A percentile compares a stretch with the other conserved stretches of the same genome.
Conservation (phyloP, 2,329 filamentous ascomycete species). For the Escovopsis weberi region DNA sequence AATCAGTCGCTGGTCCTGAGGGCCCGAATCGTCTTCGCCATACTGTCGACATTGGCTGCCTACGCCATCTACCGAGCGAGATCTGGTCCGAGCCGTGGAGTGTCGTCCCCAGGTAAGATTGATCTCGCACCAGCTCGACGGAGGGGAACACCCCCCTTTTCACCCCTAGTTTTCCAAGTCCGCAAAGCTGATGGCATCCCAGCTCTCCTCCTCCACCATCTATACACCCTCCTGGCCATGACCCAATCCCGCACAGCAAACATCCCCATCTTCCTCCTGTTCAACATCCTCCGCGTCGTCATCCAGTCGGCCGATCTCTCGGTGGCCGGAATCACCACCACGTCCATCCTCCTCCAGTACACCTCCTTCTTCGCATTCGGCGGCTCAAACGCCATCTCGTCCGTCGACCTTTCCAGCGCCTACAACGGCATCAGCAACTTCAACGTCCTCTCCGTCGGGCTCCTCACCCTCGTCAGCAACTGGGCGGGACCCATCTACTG, state of each 20-base stretch:
- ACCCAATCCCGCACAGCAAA: conserved; percentile 81
- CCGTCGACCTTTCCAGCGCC: conserved; percentile 83
- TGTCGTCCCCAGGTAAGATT: conserved; percentile 16
- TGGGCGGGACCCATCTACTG: conserved; percentile 90
- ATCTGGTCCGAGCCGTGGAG: conserved; percentile 10
- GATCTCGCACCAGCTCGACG: not conserved
- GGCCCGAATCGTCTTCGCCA: conserved; percentile 35
- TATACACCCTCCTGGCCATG: conserved; percentile 64
- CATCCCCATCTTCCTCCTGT: conserved; percentile 69
- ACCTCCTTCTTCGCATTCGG: conserved; percentile 80
- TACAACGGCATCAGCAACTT: conserved; percentile 85
- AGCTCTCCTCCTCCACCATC: conserved; percentile 45
- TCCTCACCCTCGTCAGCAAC: conserved; percentile 76
- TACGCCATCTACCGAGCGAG: conserved; percentile 27
- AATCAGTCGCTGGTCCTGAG: conserved; percentile 31
- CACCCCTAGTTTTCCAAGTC: not conserved
- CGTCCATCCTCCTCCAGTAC: conserved; percentile 64
- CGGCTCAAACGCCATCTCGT: conserved; percentile 87
- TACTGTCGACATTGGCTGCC: conserved; percentile 24
- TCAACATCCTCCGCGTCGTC: conserved; percentile 43
- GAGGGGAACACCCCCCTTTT: not conserved
- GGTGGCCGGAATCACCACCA: conserved; percentile 47
- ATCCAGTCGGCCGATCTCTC: conserved; percentile 33
- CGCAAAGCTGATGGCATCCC: not conserved
- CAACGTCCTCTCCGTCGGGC: conserved; percentile 64